Base-by-base conservation (phyloP, 495 filamentous ascomycete genomes). In the Hypoxylon subgilvum region DNA sequence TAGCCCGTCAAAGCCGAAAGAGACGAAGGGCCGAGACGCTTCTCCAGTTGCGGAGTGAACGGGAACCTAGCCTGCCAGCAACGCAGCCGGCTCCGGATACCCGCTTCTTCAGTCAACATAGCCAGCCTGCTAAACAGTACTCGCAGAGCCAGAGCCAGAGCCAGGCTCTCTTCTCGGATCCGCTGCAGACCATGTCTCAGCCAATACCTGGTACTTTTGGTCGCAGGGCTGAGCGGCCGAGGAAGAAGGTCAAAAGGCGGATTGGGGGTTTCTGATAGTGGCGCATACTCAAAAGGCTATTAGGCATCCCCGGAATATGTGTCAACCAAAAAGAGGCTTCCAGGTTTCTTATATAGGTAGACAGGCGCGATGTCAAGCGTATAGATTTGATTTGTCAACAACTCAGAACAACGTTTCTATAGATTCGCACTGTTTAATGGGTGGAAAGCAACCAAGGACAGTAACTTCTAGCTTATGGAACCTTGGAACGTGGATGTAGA, bases 191-290 rank as follows among this genome's bases (percentile, higher is more conserved):
- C 5, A 76, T 75, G 75, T 74, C 71, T n/a, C 75, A 78, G 56
- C 75, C 74, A 22, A 58, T 67, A 19, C n/a, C 65, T 30, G 75
- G 75, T 1, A 6, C 47, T 1, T 76, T 76, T 61, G 75, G 72
- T 31, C 68, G 64, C 38, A 58, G 68, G 46, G 40, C 47, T 5
- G 61, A 67, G 50, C 48, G 61, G 1, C 63, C 66, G 18, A 69
- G 55, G 38, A 72, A 62, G 34, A 68, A 64, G 53, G 63, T 55
- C 12, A 69, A 70, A 44, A 72, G 61, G 56, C 56, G 63, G 18
- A 67, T 64, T 48, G 57, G 49, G 3, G 70, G 70, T 0, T 72
- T 72, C 34, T 59, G 40, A 55, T 45, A 7, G 30, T 12, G 21
- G n/a, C 13, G 18, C 10, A 54, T 49, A 13, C 7, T n/a, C n/a